Percentiles rank a stretch among this genome's conserved stretches.
Evolutionary conservation across 306 rosid species (phyloP).

Genomic region (Rosa multiflora): DNA sequence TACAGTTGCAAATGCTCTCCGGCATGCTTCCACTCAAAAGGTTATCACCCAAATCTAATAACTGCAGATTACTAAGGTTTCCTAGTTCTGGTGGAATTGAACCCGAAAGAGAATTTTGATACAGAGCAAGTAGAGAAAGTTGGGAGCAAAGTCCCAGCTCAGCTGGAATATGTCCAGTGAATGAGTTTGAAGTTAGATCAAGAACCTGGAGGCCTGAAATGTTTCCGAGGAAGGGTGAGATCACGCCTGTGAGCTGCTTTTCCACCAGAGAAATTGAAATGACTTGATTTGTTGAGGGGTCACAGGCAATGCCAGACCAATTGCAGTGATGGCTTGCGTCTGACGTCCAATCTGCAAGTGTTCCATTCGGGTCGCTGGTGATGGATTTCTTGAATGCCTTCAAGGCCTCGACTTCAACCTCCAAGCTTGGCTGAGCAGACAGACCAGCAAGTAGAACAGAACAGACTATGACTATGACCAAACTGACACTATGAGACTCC

Average conservation of each 20-base stretch:
- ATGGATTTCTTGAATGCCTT: constrained; percentile 62
- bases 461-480: constrained; percentile 31
- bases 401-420: constrained; percentile 63
- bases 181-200: constrained; percentile 65
- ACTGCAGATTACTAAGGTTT: constrained; percentile 41
- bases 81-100: constrained; percentile 64
- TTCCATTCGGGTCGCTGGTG: constrained; percentile 48
- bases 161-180: constrained; percentile 61
- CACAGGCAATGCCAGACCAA: constrained; percentile 77
- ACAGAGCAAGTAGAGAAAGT: constrained; percentile 47
- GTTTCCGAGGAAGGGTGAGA: constrained; percentile 79
- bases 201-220: constrained; percentile 76
- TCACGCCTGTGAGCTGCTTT: constrained; percentile 58
- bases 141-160: constrained; percentile 60
- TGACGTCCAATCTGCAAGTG: constrained; percentile 53
- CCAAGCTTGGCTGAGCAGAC: constrained; percentile 37
- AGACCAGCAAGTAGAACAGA: constrained; percentile 28
- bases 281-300: constrained; percentile 44
- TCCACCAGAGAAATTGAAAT: constrained; percentile 47
- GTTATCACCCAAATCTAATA: constrained; percentile 51
- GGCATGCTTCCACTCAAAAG: constrained; percentile 65
- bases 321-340: constrained; percentile 56
- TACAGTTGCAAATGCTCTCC: constrained; percentile 61
- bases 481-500: constrained; percentile 41
- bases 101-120: constrained; percentile 59